Evolutionary conservation across 2,329 filamentous ascomycete species (phyloP).

Genomic region (Aspergillus niger): DNA sequence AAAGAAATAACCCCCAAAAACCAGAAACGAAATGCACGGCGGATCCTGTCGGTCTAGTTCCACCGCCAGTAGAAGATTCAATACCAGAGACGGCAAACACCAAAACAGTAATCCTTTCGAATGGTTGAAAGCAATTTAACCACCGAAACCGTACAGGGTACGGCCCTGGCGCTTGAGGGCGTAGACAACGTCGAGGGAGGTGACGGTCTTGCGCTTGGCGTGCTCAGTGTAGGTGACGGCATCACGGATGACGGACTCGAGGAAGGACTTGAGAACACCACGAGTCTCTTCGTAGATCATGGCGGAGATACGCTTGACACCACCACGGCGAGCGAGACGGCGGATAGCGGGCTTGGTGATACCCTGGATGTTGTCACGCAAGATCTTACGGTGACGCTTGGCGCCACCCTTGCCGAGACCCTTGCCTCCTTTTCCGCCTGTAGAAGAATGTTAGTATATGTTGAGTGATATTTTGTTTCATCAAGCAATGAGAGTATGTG

Average conservation of each 20-base stretch:
- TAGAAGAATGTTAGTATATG: constrained; percentile 27
- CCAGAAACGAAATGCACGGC: neutral
- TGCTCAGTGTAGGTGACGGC: constrained; percentile 82
- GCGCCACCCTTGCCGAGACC: constrained; percentile 97
- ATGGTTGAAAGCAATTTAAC: constrained; percentile 56
- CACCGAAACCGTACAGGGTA: constrained; percentile 85
- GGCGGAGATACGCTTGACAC: constrained; percentile 99
- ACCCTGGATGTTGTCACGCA: constrained; percentile 99
- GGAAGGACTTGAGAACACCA: constrained; percentile 80
- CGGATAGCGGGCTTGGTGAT: constrained; percentile 99
- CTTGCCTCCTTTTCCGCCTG: constrained; percentile 94
- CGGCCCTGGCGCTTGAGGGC: constrained; percentile 66
- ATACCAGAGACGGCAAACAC: neutral
- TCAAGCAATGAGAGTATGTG: neutral
- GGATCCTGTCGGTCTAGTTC: neutral
- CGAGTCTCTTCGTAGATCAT: constrained; percentile 87
- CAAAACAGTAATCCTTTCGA: neutral
- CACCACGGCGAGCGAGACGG: constrained; percentile 97
- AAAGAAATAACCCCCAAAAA: neutral
- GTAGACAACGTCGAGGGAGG: constrained; percentile 64
- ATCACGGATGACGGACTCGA: constrained; percentile 78
- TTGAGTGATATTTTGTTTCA: neutral
- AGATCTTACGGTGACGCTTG: constrained; percentile 99
- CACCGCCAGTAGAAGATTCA: neutral
- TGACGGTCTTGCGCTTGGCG: constrained; percentile 68